Evolutionary conservation across 345 rosid species (phyloP), one percentile per base, ranked within the genome.

Genomic region (Gossypium stocksii): DNA sequence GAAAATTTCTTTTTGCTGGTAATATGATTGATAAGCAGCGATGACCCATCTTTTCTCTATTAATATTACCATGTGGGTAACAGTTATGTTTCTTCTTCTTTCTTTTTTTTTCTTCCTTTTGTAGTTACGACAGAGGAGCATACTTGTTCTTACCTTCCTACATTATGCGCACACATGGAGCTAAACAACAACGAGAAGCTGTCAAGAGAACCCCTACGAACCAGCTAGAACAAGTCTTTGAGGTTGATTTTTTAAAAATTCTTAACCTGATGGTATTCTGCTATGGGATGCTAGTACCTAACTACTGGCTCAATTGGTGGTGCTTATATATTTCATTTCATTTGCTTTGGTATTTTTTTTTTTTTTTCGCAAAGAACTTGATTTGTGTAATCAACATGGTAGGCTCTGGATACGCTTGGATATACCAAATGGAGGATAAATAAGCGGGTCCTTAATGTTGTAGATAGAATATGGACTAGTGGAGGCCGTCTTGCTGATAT

Each of bases 91-190:
- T 34, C 41, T 34, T 34, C 41, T 34, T 34, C 41, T 34, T 34
- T 29, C 29, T 65, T 46, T 43, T 43, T 0, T 27, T 44, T 45
- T 44, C 60, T 51, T 34, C 51, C 78, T 64, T 65, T 76, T 75
- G 78, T 86, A 95, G 99, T 51, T 91, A 90, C 71, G 97, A 95
- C 76, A 95, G 85, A 86, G 99, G 99, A 74, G 99, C 89, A 53
- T 86, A 93, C 82, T 80, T 93, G 38, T 91, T 90, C 81, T 80
- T 95, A 75, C 89, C 94, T 61, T 95, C 98, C 46, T 86, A 86
- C 78, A 83, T 93, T 72, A 95, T 95, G 99, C 86, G 97, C 44
- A 93, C 85, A 4, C 99, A 90, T 83, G 99, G 99, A 78, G 85
- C 87, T 73, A 93, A 77, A 71, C 91, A 86, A 79, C 99, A 95